phyloP scores from a whole-genome alignment of 495 filamentous ascomycete species.

The Extremus antarcticus region DNA sequence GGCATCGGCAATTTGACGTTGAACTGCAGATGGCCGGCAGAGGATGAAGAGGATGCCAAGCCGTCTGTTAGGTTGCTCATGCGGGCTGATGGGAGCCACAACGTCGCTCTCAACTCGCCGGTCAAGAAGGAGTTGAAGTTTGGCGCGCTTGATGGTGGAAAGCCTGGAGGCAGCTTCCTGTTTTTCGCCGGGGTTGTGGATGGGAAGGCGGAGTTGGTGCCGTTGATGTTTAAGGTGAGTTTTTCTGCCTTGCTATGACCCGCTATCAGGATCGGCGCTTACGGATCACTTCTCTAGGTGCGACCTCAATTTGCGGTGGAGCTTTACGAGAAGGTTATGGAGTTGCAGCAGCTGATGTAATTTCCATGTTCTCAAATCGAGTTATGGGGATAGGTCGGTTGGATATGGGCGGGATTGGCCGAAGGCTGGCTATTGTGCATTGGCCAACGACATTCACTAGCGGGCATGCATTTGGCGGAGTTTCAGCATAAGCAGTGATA shows the following conservation, averaged over 20 bases:
- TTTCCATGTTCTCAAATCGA: too few species aligned
- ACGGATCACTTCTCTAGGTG: conserved; percentile 18
- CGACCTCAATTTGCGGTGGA: conserved; percentile 17
- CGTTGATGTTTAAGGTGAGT: conserved; percentile 59
- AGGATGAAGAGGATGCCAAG: conserved; percentile 7
- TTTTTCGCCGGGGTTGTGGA: conserved; percentile 33
- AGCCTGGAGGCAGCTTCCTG: conserved; percentile 40
- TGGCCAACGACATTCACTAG: too few species aligned
- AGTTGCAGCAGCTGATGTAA: conserved; percentile 26
- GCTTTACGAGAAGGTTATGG: conserved; percentile 21
- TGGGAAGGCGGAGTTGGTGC: conserved; percentile 13
- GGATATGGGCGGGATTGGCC: too few species aligned
- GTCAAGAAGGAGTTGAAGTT: conserved; percentile 64
- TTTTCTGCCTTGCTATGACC: neutral
- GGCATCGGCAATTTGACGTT: conserved; percentile 74
- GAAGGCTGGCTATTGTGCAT: too few species aligned
- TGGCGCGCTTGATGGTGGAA: conserved; percentile 44
- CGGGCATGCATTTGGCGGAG: too few species aligned
- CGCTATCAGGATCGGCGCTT: neutral
- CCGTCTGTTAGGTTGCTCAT: conserved; percentile 58
- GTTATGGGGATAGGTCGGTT: too few species aligned
- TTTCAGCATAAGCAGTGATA: too few species aligned
- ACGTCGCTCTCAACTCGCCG: conserved; percentile 77
- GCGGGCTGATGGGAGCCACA: conserved; percentile 71
- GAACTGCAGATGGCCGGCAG: conserved; percentile 41